A percentile compares a stretch with the other conserved stretches of the same genome.
phyloP scores from a whole-genome alignment of 1,284 basidiomycete genomes.

The Puccinia sorghi region DNA sequence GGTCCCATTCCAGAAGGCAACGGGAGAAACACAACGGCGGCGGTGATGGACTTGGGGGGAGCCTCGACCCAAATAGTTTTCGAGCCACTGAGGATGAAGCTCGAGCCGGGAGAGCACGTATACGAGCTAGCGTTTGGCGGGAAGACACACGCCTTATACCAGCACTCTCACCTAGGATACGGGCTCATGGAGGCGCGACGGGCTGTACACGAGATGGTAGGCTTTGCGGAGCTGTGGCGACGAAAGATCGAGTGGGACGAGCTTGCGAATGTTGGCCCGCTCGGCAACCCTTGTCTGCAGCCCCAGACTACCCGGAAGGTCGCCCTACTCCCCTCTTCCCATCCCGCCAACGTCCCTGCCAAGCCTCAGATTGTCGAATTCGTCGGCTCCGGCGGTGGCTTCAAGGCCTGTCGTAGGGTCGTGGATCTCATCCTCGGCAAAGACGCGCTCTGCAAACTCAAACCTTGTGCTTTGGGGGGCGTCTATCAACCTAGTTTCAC shows the following conservation, averaged over 20 bases:
- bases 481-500: conserved; percentile 95
- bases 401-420: conserved; percentile 79
- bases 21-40: conserved; percentile 66
- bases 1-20: neutral
- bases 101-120: conserved; percentile 89
- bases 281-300: conserved; percentile 81
- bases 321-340: conserved; percentile 63
- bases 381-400: conserved; percentile 77
- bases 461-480: conserved; percentile 94
- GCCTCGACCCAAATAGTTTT: conserved; percentile 98
- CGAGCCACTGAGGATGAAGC: conserved; percentile 68
- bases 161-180: conserved; percentile 94
- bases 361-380: conserved; percentile 70
- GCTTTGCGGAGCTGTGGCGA: conserved; percentile 71
- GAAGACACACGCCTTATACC: conserved; percentile 73
- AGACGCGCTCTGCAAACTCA: conserved; percentile 84
- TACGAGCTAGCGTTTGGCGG: conserved; percentile 80
- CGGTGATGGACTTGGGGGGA: conserved; percentile 93
- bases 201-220: conserved; percentile 83
- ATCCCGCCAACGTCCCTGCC: conserved; percentile 61
- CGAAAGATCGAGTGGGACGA: conserved; percentile 59
- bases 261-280: conserved; percentile 58
- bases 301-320: conserved; percentile 68
- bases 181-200: conserved; percentile 87
- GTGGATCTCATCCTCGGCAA: conserved; percentile 93